Evolutionary conservation across 805 yeast genomes (phyloP), one percentile per base, ranked within the genome.

Genomic region (Pichia occidentalis): DNA sequence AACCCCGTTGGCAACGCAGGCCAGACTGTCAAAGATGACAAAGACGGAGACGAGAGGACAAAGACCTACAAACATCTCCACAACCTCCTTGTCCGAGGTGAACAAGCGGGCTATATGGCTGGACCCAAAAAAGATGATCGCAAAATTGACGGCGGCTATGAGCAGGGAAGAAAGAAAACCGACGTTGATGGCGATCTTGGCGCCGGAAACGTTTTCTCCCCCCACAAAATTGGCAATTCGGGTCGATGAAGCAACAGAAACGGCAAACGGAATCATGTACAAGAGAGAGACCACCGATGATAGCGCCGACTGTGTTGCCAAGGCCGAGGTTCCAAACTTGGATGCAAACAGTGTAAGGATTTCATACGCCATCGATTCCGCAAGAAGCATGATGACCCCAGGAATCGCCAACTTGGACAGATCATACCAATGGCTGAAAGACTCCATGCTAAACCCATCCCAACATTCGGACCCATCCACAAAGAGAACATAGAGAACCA

Each of bases 401-500:
- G 75, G 71, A 18, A 73, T 46, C 6, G 77, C 79, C 32, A 73
- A 61, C 27, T 53, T 56, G 39, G 65, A 67, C 60, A 63, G 53
- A 34, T 56, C 67, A 39, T 44, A 51, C 64, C 70, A 67, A 37
- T 64, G 62, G 2, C 50, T 47, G 36, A 61, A 53, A 3, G 60
- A 54, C 7, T 48, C 24, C 0, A 70, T 47, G 16, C 30, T 34
- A 22, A 74, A 64, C 0, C 90, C 90, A 44, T 64, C 71, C 90
- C 90, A 82, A 50, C 90, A 83, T 48, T 73, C 70, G 21, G 57
- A 59, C 1, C 88, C 90, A 48, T 81, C 85, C 26, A 80, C 56
- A 43, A 63, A 70, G 0, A 65, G 34, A 2, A 75, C 78, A 52
- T 84, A 85, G 3, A 64, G 43, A 20, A 78, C 54, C 44, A 83